These are phyloP conservation scores for Arthroderma sp. DNA, from an alignment of 2,329 filamentous ascomycete species.

Conservation along the genomic window DNA sequence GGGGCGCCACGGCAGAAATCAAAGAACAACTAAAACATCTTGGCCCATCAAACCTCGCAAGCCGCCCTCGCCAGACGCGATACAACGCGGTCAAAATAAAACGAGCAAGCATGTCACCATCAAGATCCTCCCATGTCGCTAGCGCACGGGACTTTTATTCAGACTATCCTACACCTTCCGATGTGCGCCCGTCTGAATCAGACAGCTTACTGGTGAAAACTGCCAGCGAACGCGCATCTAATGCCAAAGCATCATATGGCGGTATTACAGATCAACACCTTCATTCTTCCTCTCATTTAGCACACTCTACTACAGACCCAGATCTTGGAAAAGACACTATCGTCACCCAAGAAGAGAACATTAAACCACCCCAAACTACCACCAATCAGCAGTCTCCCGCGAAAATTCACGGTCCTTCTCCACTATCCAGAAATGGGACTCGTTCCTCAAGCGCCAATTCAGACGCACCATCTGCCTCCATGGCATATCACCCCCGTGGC, in stretches of 20 bases:
- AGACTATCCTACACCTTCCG: conserved; percentile 25
- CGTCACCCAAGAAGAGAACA: neutral
- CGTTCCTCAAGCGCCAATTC: neutral
- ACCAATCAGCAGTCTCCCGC: neutral
- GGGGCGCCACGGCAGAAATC: conserved; percentile 43
- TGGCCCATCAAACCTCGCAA: conserved; percentile 52
- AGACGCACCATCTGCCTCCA: conserved; percentile 15
- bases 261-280: conserved; percentile 24
- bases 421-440: neutral
- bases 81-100: conserved; percentile 56
- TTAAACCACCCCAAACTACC: neutral
- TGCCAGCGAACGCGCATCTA: conserved; percentile 13
- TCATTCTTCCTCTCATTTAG: conserved; percentile 11
- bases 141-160: conserved; percentile 14
- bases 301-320: neutral
- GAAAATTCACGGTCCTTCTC: neutral
- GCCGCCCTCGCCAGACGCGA: conserved; percentile 47
- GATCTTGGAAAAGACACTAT: neutral
- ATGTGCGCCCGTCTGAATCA: conserved; percentile 14
- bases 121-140: neutral
- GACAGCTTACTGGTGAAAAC: conserved; percentile 30
- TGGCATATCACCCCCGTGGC: conserved; percentile 16
- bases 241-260: conserved; percentile 44
- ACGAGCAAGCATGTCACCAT: conserved; percentile 35
- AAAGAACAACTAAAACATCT: conserved; percentile 51